phyloP scores from a whole-genome alignment of 139 green algal species.

The Chlamydomonas schloesseri region DNA sequence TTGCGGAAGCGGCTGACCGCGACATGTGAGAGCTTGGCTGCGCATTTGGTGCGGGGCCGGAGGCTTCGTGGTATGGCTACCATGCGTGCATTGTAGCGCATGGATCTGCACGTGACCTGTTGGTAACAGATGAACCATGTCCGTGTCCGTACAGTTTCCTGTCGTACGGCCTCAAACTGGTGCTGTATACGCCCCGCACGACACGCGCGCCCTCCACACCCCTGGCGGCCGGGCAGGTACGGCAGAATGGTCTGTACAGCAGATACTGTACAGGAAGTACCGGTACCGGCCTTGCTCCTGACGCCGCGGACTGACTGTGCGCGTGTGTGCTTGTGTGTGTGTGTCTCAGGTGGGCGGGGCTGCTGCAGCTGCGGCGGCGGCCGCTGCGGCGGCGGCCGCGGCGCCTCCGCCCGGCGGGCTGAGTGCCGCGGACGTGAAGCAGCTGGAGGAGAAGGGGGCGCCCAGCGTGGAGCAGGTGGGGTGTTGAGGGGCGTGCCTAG shows the following conservation, averaged over 20 bases:
- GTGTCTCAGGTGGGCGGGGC: neutral
- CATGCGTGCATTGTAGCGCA: no score
- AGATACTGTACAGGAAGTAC: no score
- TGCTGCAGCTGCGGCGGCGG: neutral
- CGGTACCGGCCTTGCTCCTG: no score
- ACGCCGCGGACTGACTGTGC: no score
- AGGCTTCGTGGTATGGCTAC: no score
- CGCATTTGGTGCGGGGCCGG: no score
- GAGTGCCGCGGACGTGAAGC: conserved; percentile 23
- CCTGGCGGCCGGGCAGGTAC: conserved; percentile 24
- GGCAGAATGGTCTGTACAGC: no score
- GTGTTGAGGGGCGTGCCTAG: neutral
- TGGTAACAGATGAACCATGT: no score
- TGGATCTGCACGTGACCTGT: no score
- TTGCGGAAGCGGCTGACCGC: conserved; percentile 1
- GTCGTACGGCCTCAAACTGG: conserved; percentile 67
- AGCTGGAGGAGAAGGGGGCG: conserved; percentile 48
- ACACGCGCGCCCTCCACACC: conserved; percentile 11
- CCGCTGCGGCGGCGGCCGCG: conserved; percentile 8
- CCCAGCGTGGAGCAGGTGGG: conserved; percentile 30
- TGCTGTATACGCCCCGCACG: conserved; percentile 78
- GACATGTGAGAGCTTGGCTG: conserved; percentile 29
- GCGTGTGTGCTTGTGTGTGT: no score
- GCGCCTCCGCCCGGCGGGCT: conserved; percentile 8
- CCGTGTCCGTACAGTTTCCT: no score